Base-by-base conservation (phyloP, 1,139 yeast species). In the Saccharomyces hybrid region DNA sequence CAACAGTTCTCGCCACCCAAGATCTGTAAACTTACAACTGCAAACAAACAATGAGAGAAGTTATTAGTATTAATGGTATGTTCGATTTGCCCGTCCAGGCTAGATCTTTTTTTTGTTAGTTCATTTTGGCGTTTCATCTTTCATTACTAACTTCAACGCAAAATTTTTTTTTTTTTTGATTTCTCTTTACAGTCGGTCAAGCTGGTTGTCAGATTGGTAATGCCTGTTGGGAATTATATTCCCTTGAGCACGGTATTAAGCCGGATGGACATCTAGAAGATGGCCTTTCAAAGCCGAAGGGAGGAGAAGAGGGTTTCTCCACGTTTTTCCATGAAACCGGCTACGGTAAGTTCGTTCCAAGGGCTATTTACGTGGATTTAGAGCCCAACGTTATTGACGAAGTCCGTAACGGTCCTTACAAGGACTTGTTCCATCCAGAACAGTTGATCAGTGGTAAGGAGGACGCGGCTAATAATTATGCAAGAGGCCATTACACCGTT, bases 141-240 rank as follows among this genome's bases (percentile, higher is more conserved):
- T 38, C 44, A 4, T 38, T 38, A 38, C 44, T 38, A 38, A 38
- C 44, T 16, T 20, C 13, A 38, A 9, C 4, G 23, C 11, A 38
- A n/a, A 5, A n/a, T 34, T 38, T 38, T 16, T 38, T 38, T 11
- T 38, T 38, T 20, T 11, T 38, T 7, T n/a, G 16, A 4, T 20
- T 23, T 23, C 25, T 23, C 44, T 16, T 5, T 20, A 38, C 44
- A 38, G 44, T 75, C 56, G 78, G 78, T 61, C 78, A 75, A 67
- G 99, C 99, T 63, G 99, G 99, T 79, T 91, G 98, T 78, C 99
- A 93, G 77, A 93, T 93, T 68, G 99, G 99, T 77, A 93, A 93
- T 76, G 89, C 98, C 58, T 93, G 98, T 75, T 91, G 99, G 99
- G 98, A 91, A 72, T 80, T 88, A 64, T 93, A 93, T 76, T 89